Base-by-base conservation (phyloP, 805 yeast species). In the Cyberlindnera samutprakarnensis region DNA sequence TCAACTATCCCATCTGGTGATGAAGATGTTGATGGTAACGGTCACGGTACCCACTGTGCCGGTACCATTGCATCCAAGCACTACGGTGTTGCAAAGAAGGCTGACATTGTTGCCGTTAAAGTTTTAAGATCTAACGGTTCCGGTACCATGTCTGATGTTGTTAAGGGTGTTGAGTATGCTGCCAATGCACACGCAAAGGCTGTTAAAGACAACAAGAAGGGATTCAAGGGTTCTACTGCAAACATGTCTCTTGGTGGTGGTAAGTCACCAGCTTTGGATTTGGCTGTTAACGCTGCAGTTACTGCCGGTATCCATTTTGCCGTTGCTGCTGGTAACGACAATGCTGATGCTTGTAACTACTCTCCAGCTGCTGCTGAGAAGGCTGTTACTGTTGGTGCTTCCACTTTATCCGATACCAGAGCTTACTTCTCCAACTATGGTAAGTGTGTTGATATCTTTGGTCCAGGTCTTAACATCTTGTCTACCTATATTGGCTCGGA, bases 11-110 rank as follows among this genome's bases (percentile, higher is more conserved):
- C 94, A 44, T 47, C 58, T 32, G 79, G 78, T 48, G 85, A 76
- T 46, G 69, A 68, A 33, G 86, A 78, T 44, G 50, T 66, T 27
- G 95, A 88, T 56, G 92, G 86, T 32, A 82, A 84, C 49, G 96
- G 96, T 31, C 96, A 87, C 60, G 96, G 96, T 51, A 85, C 95
- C 28, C 96, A 87, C 53, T 85, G 94, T 64, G 95, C 96, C n/a
- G 96, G 95, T 61, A 86, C 94, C 22, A 84, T 88, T 49, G 95
- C 79, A 31, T 81, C 92, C 15, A 66, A 66, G 39, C 64, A 73
- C 32, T 84, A 78, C 43, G 95, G 95, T 62, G 84, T 85, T 34
- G 88, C 95, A 35, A 85, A 86, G 60, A 66, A 72, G 32, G 92
- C 88, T 8, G 66, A 76, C 14, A 57, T 85, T 34, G 86, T 81